A percentile compares a stretch with the other conserved stretches of the same genome.
These are phyloP conservation scores for Nasturtium officinale DNA, from an alignment of 345 rosid genomes.

Conservation along the genomic window DNA sequence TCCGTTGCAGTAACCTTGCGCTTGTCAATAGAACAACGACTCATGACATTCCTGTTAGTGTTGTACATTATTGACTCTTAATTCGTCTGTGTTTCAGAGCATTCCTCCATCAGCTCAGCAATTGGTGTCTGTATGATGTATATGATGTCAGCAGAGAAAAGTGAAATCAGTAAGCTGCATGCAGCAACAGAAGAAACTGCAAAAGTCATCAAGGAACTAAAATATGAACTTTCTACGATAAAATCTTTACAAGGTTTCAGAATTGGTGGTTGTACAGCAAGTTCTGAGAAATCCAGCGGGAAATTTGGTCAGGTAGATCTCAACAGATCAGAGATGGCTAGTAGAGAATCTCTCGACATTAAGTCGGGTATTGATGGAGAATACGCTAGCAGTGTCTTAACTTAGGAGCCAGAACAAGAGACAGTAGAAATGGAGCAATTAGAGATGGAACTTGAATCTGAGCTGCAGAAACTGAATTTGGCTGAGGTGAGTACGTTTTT, in stretches of 20 bases:
- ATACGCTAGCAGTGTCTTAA: slow-evolving; percentile 76
- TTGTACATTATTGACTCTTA: neutral
- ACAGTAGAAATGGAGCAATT: slow-evolving; percentile 63
- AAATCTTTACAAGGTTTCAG: slow-evolving; percentile 46
- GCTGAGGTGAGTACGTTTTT: slow-evolving; percentile 50
- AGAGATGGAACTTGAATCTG: slow-evolving; percentile 81
- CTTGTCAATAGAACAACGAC: neutral
- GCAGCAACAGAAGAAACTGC: slow-evolving; percentile 69
- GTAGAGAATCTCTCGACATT: slow-evolving; percentile 36
- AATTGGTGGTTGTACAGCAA: slow-evolving; percentile 31
- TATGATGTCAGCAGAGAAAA: slow-evolving; percentile 76
- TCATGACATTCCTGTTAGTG: neutral
- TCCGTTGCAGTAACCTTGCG: neutral
- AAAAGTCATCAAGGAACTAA: slow-evolving; percentile 68
- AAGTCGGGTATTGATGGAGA: slow-evolving; percentile 56
- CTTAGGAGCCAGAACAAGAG: slow-evolving; percentile 73
- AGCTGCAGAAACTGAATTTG: slow-evolving; percentile 66
- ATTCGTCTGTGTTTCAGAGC: slow-evolving; percentile 48
- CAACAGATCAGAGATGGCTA: slow-evolving; percentile 34
- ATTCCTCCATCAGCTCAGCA: slow-evolving; percentile 59
- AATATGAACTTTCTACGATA: slow-evolving; percentile 60
- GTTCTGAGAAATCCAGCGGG: slow-evolving; percentile 32
- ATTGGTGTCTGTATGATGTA: slow-evolving; percentile 78
- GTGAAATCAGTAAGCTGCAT: slow-evolving; percentile 65
- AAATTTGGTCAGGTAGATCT: slow-evolving; percentile 29